Conservation (phyloP, 2,329 filamentous ascomycete species). For the Colletotrichum eleusines region DNA sequence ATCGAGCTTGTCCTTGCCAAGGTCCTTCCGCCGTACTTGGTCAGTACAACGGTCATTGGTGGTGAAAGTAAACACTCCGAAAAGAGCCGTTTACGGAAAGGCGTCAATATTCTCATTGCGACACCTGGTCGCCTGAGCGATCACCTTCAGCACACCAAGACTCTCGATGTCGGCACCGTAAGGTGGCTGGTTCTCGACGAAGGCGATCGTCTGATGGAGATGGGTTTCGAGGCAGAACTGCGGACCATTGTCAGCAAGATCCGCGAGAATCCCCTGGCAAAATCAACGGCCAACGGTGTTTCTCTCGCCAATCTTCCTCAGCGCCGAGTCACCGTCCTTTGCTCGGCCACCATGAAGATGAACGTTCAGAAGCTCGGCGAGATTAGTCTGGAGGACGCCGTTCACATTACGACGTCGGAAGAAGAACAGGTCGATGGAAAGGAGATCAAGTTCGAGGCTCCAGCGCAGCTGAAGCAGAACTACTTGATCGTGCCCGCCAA, state of each 20-base stretch:
- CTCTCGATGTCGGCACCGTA: slow-evolving; percentile 87
- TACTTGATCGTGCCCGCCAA: slow-evolving; percentile 92
- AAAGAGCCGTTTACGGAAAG: slow-evolving; percentile 93
- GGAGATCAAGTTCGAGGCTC: slow-evolving; percentile 78
- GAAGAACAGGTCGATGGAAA: slow-evolving; percentile 61
- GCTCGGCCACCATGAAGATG: slow-evolving; percentile 98
- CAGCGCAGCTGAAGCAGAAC: slow-evolving; percentile 92
- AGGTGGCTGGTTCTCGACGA: slow-evolving; percentile 96
- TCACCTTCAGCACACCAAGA: slow-evolving; percentile 92
- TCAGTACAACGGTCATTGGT: slow-evolving; percentile 84
- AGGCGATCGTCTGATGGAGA: slow-evolving; percentile 97
- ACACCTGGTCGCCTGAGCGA: slow-evolving; percentile 93
- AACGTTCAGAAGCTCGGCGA: slow-evolving; percentile 94
- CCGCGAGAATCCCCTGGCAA: slow-evolving; percentile 71
- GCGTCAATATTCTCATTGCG: slow-evolving; percentile 94
- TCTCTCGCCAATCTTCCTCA: slow-evolving; percentile 75
- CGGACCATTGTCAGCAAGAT: slow-evolving; percentile 87
- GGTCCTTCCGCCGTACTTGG: slow-evolving; percentile 91
- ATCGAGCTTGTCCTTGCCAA: slow-evolving; percentile 89
- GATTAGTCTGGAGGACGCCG: slow-evolving; percentile 93
- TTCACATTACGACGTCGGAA: slow-evolving; percentile 81
- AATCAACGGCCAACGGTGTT: slow-evolving; percentile 69
- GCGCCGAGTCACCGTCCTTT: slow-evolving; percentile 87
- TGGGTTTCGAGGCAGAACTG: slow-evolving; percentile 96
- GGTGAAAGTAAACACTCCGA: slow-evolving; percentile 82